Percentiles rank a stretch among this genome's conserved stretches.
Evolutionary conservation across 2,329 filamentous ascomycete species (phyloP).

Genomic region (Colletotrichum magnum): DNA sequence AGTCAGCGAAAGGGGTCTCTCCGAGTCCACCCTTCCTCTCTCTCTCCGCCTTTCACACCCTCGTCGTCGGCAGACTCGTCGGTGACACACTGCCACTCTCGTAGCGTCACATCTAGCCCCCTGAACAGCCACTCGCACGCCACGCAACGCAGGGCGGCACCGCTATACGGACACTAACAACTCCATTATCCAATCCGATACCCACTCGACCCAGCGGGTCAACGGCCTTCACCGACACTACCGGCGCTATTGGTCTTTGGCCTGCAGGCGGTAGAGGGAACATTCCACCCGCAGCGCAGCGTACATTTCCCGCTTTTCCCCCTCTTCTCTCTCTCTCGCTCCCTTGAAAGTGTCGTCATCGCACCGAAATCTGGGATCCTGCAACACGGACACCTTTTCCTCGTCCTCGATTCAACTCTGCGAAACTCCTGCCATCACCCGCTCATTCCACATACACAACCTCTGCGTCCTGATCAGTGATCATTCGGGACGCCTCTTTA

Average conservation of each 20-base stretch:
- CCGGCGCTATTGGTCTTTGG: constrained; percentile 32
- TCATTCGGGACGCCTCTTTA: not conserved
- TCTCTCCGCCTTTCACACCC: not conserved
- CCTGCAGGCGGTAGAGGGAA: constrained; percentile 23
- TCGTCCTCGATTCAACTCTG: constrained; percentile 15
- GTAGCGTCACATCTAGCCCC: constrained; percentile 23
- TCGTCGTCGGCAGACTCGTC: not conserved
- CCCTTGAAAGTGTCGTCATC: constrained; percentile 37
- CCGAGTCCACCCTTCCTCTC: not conserved
- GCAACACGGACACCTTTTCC: constrained; percentile 26
- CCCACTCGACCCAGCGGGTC: constrained; percentile 36
- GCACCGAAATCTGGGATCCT: constrained; percentile 30
- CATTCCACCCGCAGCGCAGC: constrained; percentile 21
- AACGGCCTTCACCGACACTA: constrained; percentile 40
- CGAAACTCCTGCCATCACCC: constrained; percentile 33
- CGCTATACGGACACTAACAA: not conserved
- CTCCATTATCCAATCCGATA: constrained; percentile 36
- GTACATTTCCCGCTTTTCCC: constrained; percentile 33
- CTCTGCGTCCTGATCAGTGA: not conserved
- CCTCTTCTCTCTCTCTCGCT: constrained; percentile 27
- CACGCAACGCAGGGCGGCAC: constrained; percentile 30
- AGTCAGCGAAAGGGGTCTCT: constrained; percentile 18
- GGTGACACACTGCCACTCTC: constrained; percentile 17
- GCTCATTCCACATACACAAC: constrained; percentile 27
- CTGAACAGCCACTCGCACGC: constrained; percentile 32